phyloP scores from a whole-genome alignment of 495 filamentous ascomycete species.

The Aspergillus campestris region DNA sequence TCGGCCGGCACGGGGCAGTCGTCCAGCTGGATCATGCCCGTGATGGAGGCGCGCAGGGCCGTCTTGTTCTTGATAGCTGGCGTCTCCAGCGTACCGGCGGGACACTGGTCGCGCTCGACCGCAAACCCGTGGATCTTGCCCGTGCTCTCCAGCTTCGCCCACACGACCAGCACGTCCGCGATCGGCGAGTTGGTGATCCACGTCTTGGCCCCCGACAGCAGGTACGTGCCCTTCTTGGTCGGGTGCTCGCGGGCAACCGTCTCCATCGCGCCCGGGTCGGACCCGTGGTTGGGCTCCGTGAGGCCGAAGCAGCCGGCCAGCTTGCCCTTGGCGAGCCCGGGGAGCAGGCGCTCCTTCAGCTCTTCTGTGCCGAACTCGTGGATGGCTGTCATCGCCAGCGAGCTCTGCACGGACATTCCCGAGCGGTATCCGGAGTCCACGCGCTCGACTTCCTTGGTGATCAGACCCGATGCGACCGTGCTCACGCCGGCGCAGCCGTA shows the following conservation, averaged over 20 bases:
- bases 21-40: constrained; percentile 96
- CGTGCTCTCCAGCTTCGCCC: constrained; percentile 84
- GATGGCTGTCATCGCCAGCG: constrained; percentile 94
- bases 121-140: constrained; percentile 95
- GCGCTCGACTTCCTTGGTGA: constrained; percentile 91
- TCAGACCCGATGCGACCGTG: constrained; percentile 83
- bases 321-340: constrained; percentile 77
- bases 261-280: constrained; percentile 95
- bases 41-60: constrained; percentile 85
- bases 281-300: constrained; percentile 96
- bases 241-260: constrained; percentile 79
- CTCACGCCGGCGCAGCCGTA: constrained; percentile 93
- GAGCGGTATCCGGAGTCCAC: constrained; percentile 94
- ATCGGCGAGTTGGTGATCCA: constrained; percentile 99
- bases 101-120: constrained; percentile 72
- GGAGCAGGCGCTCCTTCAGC: constrained; percentile 82
- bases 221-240: constrained; percentile 74
- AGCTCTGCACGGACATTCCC: constrained; percentile 93
- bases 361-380: constrained; percentile 85
- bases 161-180: constrained; percentile 81
- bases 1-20: constrained; percentile 78
- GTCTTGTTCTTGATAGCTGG: constrained; percentile 93
- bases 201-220: constrained; percentile 81
- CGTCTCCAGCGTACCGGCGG: constrained; percentile 82
- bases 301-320: constrained; percentile 86